Evolutionary conservation across 2,329 filamentous ascomycete species (phyloP).

Genomic region (Cercospora janseana): DNA sequence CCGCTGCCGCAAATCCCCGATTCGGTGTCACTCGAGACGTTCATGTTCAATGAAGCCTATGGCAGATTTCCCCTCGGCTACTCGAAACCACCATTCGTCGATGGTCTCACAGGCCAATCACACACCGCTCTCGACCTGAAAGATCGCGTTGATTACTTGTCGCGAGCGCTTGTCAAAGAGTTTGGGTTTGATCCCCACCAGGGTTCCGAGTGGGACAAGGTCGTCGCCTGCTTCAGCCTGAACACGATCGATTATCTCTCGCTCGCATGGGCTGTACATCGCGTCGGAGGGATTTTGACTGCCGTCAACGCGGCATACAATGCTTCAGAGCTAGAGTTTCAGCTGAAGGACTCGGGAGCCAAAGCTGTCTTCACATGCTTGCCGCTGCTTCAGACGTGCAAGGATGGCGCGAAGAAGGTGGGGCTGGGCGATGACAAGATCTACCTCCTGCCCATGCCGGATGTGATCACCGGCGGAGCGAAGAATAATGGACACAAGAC

Average conservation of each 20-base stretch:
- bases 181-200: constrained; percentile 68
- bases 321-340: constrained; percentile 66
- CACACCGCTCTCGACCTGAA: constrained; percentile 64
- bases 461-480: constrained; percentile 50
- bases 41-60: constrained; percentile 70
- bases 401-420: constrained; percentile 62
- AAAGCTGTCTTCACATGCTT: constrained; percentile 70
- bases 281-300: constrained; percentile 69
- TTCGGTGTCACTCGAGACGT: constrained; percentile 70
- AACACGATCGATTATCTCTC: constrained; percentile 81
- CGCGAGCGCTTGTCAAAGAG: constrained; percentile 67
- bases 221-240: constrained; percentile 71
- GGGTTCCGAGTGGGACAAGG: constrained; percentile 78
- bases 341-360: constrained; percentile 66
- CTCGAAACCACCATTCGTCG: constrained; percentile 71
- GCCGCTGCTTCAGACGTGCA: constrained; percentile 62
- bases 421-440: constrained; percentile 64
- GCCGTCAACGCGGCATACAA: constrained; percentile 76
- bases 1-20: constrained; percentile 68
- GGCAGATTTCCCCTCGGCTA: constrained; percentile 63
- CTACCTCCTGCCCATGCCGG: constrained; percentile 67
- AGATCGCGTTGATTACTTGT: constrained; percentile 64
- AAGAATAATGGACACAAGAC: constrained; percentile 59
- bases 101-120: constrained; percentile 66
- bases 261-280: constrained; percentile 70